phyloP scores from a whole-genome alignment of 768 basidiomycete genomes.

The Suillus bovinus region DNA sequence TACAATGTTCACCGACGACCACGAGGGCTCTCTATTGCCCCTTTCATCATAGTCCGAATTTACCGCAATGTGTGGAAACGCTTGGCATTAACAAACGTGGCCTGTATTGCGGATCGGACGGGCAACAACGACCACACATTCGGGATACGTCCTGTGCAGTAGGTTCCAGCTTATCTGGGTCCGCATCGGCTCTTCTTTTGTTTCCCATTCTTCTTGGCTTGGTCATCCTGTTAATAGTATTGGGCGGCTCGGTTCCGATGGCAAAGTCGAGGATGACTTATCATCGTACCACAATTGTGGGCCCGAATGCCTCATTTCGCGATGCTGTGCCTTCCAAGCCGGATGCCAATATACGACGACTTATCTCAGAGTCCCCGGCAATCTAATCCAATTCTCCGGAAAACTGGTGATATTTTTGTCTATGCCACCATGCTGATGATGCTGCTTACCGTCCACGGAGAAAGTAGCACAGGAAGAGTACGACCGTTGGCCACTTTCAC shows the following conservation, averaged over 20 bases:
- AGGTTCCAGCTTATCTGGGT: not conserved
- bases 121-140: not conserved
- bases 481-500: not conserved
- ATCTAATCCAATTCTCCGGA: not conserved
- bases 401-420: not conserved
- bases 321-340: not conserved
- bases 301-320: not conserved
- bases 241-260: not conserved
- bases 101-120: not conserved
- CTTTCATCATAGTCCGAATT: not conserved
- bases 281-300: not conserved
- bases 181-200: not conserved
- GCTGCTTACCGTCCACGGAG: not conserved
- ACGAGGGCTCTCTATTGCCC: not conserved
- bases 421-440: not conserved
- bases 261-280: not conserved
- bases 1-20: not conserved
- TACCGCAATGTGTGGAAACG: not conserved
- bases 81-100: not conserved
- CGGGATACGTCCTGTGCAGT: not conserved
- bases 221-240: not conserved
- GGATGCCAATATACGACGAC: no score
- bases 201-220: not conserved
- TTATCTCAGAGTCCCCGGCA: not conserved
- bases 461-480: not conserved